These are phyloP conservation scores for Verbena officinalis DNA, from an alignment of 257 asterid species.

Conservation along the genomic window DNA sequence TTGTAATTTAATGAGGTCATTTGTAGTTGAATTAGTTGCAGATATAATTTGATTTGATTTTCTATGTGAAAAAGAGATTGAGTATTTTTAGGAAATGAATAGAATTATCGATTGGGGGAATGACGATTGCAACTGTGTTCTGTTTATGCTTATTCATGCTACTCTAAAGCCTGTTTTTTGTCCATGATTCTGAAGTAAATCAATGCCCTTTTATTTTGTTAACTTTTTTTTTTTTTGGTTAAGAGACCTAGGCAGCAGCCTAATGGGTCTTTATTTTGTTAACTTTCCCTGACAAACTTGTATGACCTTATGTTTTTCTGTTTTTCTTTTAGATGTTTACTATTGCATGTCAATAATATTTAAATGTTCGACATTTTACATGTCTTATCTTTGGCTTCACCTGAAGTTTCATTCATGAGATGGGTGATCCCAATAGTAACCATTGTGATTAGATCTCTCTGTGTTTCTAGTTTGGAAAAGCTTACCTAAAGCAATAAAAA, in stretches of 20 bases:
- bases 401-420: background rate
- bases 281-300: constrained; percentile 5
- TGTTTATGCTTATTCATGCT: background rate
- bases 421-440: background rate
- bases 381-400: constrained; percentile 1
- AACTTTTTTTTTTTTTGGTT: too few species aligned
- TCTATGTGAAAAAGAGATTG: constrained; percentile 5
- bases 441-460: background rate
- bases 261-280: background rate
- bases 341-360: background rate
- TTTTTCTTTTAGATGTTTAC: constrained; percentile 1
- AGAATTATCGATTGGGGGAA: background rate
- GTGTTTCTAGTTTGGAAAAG: too few species aligned
- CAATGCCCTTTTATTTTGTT: background rate
- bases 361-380: background rate
- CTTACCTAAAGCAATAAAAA: too few species aligned
- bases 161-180: background rate
- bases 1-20: background rate
- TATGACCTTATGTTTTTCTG: background rate
- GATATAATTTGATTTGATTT: background rate
- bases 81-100: constrained; percentile 8
- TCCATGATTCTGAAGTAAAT: constrained; percentile 12
- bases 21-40: constrained; percentile 20
- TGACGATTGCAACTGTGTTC: background rate
- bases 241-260: too few species aligned